phyloP scores from a whole-genome alignment of 371 early-diverging fungal species.

The Mycotypha africana region DNA sequence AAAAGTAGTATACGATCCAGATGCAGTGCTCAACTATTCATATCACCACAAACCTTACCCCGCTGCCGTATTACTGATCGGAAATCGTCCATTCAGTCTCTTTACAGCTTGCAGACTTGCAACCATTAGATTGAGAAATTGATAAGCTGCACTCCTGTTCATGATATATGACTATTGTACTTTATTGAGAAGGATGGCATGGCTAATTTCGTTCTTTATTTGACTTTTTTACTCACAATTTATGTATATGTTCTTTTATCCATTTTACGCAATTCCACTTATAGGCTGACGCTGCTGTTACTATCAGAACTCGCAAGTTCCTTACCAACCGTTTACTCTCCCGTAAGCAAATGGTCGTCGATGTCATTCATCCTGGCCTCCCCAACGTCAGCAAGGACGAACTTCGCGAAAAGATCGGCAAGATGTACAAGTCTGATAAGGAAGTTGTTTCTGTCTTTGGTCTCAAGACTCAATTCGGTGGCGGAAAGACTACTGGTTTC shows the following conservation, averaged over 20 bases:
- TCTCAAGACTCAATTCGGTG: constrained; percentile 96
- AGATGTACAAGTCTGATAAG: constrained; percentile 93
- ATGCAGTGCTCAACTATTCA: no score
- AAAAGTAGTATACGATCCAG: no score
- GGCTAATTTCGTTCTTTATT: neutral
- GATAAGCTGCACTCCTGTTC: no score
- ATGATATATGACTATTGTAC: no score
- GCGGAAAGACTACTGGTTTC: constrained; percentile 97
- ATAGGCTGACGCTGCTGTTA: constrained; percentile 75
- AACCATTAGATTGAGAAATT: no score
- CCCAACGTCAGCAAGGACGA: constrained; percentile 92
- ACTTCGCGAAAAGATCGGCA: constrained; percentile 92
- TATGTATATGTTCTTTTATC: neutral
- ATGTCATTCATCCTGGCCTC: constrained; percentile 93
- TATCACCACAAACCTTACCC: no score
- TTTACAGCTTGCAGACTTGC: no score
- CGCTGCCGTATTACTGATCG: no score
- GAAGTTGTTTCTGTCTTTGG: constrained; percentile 94
- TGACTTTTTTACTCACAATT: neutral
- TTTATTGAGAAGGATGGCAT: neutral
- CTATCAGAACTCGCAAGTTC: constrained; percentile 97
- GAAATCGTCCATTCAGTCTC: no score
- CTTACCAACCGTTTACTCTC: constrained; percentile 97
- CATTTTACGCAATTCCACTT: no score
- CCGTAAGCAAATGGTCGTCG: constrained; percentile 98